Base-by-base conservation (phyloP, 2,329 filamentous ascomycete species). In the Fusarium verticillioides region DNA sequence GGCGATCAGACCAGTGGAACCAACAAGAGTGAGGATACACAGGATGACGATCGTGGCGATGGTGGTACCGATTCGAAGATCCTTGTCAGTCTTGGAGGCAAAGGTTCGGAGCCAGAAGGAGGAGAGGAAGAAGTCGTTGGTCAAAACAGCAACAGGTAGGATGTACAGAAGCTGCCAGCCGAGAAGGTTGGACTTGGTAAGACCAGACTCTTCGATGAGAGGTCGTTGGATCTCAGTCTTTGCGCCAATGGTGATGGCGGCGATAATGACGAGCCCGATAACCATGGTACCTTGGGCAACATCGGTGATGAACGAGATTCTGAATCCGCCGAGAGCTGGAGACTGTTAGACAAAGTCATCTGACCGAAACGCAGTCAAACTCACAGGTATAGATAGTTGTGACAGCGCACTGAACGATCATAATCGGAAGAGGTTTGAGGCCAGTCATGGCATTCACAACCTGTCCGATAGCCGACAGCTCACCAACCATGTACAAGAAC, bases 151-250 rank as follows among this genome's bases (percentile, higher is more conserved):
- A 10, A 96, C 88, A 1, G 94, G 93, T 4, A 96, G 87, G 74
- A 96, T 96, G 83, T 96, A 96, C 40, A 96, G 85, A 19, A 96
- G 88, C 82, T 96, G 94, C 93, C 94, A 96, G 62, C 94, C 94
- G 3, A 96, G 86, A 5, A 94, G 86, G 63, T 84, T 93, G 9
- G 91, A 77, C 49, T 94, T 85, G n/a, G 92, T 88, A 32, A 94
- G 87, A 13, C 90, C 90, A 0, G 93, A 95, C 9, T 89, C 83
- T 2, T 89, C 89, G 75, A 96, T 90, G 18, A 94, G 85, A 42
- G 87, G 87, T 36, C 86, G 88, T 78, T 95, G 88, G 72, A 96
- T 92, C 36, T 94, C 84, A 9, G 92, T 93, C 82, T 94, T 90
- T 43, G 89, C 91, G 42, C 93, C 94, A 57, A 96, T 89, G n/a